phyloP scores from a whole-genome alignment of 2,329 filamentous ascomycete genomes.

The Periconia digitata region DNA sequence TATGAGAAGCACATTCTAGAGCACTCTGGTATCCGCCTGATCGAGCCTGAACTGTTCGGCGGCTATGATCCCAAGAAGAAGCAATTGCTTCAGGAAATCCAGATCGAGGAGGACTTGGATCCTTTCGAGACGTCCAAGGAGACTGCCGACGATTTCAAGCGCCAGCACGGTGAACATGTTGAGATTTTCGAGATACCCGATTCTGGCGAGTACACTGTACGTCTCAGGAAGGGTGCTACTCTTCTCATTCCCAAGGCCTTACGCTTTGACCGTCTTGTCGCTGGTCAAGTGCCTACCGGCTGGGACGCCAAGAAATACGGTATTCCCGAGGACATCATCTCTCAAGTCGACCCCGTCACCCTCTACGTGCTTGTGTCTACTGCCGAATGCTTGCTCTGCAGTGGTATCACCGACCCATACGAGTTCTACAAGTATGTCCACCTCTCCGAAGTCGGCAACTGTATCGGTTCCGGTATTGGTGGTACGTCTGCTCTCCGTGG shows the following conservation, averaged over 20 bases:
- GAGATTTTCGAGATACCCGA: constrained; percentile 95
- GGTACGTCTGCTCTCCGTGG: constrained; percentile 87
- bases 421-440: constrained; percentile 99
- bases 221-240: constrained; percentile 91
- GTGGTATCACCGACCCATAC: constrained; percentile 97
- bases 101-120: constrained; percentile 95
- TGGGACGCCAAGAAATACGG: constrained; percentile 98
- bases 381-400: constrained; percentile 84
- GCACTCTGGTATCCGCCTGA: constrained; percentile 94
- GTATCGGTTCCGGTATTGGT: constrained; percentile 97
- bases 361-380: constrained; percentile 94
- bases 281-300: constrained; percentile 93
- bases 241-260: constrained; percentile 96
- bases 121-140: constrained; percentile 98
- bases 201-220: constrained; percentile 90
- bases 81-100: constrained; percentile 95
- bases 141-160: constrained; percentile 94
- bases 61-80: constrained; percentile 99
- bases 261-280: constrained; percentile 94
- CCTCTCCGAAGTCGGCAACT: constrained; percentile 96
- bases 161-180: constrained; percentile 95
- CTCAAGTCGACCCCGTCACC: constrained; percentile 94
- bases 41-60: constrained; percentile 94
- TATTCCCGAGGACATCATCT: constrained; percentile 95
- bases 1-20: constrained; percentile 97